Base-by-base conservation (phyloP, 202 grass and related monocot species). In the Hordeum pubiflorum region DNA sequence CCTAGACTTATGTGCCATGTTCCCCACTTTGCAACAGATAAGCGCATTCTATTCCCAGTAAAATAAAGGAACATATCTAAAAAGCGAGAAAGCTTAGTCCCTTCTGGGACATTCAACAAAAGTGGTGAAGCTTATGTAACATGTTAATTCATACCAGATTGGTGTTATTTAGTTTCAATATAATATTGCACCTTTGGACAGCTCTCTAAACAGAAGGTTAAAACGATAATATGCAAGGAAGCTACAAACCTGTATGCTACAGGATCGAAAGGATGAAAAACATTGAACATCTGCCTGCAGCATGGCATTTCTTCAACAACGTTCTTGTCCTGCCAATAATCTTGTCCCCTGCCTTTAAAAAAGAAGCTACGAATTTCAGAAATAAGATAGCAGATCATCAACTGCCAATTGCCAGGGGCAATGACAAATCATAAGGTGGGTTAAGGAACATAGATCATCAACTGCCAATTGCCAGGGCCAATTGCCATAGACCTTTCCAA, bases 261-360 rank as follows among this genome's bases (percentile, higher is more conserved):
- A 75, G 96, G 96, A 88, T 98, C 96, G 85, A 87, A 98, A 69
- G 96, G 96, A 89, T 98, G 96, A 66, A 98, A 98, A 83, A 98
- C 75, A 59, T 98, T 98, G 80, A 98, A 93, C 96, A 98, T 91
- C 82, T 95, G 92, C 58, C 85, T 60, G 80, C 90, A 98, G 80
- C 86, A 93, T 78, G 96, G 92, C 87, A 98, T 95, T 78, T 98
- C 90, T 91, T 95, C 96, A 58, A 86, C 84, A 83, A 95, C 88
- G 39, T 90, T 91, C 60, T 89, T 85, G 86, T 98, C 85, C 88
- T 93, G 80, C 96, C 96, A 98, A 90, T 98, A 98, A 79, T 85
- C 82, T 70, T 87, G 50, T 36, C 96, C 96, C 85, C 41, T 87
- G 50, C 92, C 96, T 98, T 89, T 77, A 83, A 72, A 79, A 84